Conservation (phyloP, 2,329 filamentous ascomycete genomes). For the Xylariaceae sp. region DNA sequence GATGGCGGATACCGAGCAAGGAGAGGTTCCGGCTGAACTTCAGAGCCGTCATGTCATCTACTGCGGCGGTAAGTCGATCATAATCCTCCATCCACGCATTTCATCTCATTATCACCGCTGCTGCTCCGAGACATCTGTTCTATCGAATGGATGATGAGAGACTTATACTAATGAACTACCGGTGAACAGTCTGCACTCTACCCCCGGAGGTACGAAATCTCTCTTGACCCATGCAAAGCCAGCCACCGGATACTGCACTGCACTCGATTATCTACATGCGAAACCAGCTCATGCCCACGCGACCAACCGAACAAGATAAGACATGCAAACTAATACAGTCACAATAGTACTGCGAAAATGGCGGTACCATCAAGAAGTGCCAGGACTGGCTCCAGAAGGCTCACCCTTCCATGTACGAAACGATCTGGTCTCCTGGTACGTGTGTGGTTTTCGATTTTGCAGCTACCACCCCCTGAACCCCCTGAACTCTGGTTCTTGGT, state of each 20-base stretch:
- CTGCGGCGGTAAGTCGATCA: constrained; percentile 50
- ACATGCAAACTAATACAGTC: constrained; percentile 7
- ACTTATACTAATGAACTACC: constrained; percentile 7
- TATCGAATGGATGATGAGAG: background rate
- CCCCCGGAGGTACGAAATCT: constrained; percentile 53
- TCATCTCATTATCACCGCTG: background rate
- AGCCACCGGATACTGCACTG: background rate
- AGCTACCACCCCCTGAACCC: background rate
- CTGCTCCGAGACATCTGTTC: background rate
- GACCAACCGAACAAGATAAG: constrained; percentile 1
- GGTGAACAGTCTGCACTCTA: constrained; percentile 53
- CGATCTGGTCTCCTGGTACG: constrained; percentile 81
- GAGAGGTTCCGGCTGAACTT: constrained; percentile 41
- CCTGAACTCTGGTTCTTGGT: no score
- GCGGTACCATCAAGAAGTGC: constrained; percentile 93
- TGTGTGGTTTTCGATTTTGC: background rate
- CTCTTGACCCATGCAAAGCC: background rate
- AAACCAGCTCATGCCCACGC: background rate
- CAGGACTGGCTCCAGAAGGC: constrained; percentile 85
- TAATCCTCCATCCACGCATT: background rate
- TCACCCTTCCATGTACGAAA: constrained; percentile 67
- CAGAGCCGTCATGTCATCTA: constrained; percentile 50
- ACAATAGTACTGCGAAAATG: constrained; percentile 94
- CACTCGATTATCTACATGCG: background rate
- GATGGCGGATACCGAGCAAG: constrained; percentile 52